These are phyloP conservation scores for Phialemoniopsis sp. DNA, from an alignment of 2,329 filamentous ascomycete species.

Conservation along the genomic window DNA sequence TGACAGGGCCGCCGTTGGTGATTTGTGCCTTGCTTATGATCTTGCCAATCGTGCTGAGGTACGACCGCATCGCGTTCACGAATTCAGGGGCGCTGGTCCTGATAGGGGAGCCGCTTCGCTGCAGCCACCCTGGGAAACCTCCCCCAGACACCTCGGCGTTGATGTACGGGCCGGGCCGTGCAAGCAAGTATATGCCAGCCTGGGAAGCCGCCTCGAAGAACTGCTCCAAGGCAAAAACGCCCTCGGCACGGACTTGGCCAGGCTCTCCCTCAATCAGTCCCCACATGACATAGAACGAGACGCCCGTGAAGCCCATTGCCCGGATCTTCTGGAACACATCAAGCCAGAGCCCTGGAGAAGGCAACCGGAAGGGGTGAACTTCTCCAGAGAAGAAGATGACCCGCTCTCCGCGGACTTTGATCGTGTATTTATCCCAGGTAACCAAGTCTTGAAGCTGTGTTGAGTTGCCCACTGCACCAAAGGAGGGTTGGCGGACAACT, in stretches of 20 bases:
- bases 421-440: conserved; percentile 69
- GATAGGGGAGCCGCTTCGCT: conserved; percentile 60
- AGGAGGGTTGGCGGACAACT: too few species aligned
- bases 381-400: conserved; percentile 71
- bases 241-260: conserved; percentile 65
- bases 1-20: conserved; percentile 76
- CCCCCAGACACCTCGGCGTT: conserved; percentile 75
- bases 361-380: conserved; percentile 61
- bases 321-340: conserved; percentile 72
- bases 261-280: conserved; percentile 70
- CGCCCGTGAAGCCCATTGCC: conserved; percentile 72
- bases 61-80: conserved; percentile 59
- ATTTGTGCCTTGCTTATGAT: conserved; percentile 75
- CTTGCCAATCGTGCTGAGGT: conserved; percentile 56
- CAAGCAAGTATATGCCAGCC: conserved; percentile 74
- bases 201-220: conserved; percentile 73
- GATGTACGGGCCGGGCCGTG: conserved; percentile 69
- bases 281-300: conserved; percentile 80
- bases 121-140: conserved; percentile 77
- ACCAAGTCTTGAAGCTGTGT: conserved; percentile 25
- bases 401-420: conserved; percentile 66
- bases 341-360: conserved; percentile 35
- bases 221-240: conserved; percentile 66
- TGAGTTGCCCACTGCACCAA: too few species aligned
- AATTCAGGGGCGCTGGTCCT: conserved; percentile 60